These are phyloP conservation scores for Phytophthora cryptogea DNA, from an alignment of 352 stramenopile genomes.

Conservation along the genomic window DNA sequence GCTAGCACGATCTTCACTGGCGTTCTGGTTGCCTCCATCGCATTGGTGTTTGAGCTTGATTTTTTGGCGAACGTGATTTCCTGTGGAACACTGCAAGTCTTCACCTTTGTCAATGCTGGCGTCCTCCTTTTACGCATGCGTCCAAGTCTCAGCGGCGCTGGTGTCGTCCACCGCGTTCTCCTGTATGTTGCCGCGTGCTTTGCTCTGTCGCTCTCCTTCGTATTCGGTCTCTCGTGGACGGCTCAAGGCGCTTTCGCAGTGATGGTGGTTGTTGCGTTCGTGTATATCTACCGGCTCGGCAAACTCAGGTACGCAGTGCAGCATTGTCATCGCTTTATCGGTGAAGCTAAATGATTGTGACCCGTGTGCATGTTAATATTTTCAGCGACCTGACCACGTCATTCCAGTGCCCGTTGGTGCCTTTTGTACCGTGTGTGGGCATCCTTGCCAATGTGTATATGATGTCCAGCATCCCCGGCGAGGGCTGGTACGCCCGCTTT, in stretches of 20 bases:
- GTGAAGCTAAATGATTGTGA: not conserved
- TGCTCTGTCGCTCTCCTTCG: conserved; percentile 66
- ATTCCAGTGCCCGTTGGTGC: conserved; percentile 69
- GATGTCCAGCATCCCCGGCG: conserved; percentile 56
- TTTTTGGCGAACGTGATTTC: conserved; percentile 93
- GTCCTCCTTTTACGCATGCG: conserved; percentile 85
- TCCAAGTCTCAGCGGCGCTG: conserved; percentile 36
- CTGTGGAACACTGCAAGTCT: conserved; percentile 90
- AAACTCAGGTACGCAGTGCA: conserved; percentile 52
- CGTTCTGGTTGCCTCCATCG: conserved; percentile 71
- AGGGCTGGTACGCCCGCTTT: conserved; percentile 52
- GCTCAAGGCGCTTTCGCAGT: conserved; percentile 43
- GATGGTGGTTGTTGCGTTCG: conserved; percentile 46
- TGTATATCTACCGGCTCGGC: conserved; percentile 57
- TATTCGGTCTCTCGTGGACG: conserved; percentile 62
- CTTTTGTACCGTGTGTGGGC: conserved; percentile 56
- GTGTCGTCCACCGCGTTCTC: conserved; percentile 56
- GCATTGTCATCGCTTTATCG: not conserved
- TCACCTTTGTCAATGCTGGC: conserved; percentile 94
- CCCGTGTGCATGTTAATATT: not conserved
- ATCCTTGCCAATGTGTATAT: conserved; percentile 77
- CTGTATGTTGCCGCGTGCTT: conserved; percentile 68
- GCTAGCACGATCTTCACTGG: conserved; percentile 91
- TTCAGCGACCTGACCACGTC: conserved; percentile 34
- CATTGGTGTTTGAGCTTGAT: conserved; percentile 91